Evolutionary conservation across 1,139 yeast genomes (phyloP).

Genomic region (Blastobotrys illinoisensis): DNA sequence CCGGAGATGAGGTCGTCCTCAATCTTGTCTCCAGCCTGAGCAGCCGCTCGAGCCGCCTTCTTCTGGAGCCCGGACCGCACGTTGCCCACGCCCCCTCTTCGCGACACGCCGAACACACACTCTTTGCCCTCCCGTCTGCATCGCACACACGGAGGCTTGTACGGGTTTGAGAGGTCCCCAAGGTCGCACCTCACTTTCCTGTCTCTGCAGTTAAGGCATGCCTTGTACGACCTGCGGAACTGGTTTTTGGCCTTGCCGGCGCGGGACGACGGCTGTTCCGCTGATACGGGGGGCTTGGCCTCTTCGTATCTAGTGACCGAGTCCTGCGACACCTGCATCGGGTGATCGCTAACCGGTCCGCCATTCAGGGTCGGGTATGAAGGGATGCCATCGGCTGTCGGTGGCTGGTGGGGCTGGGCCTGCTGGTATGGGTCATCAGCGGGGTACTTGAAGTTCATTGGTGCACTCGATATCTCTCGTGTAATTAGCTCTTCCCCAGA

Average conservation of each 20-base stretch:
- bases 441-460: neutral
- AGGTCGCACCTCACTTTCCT: conserved; percentile 16
- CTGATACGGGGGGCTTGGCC: neutral
- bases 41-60: conserved; percentile 10
- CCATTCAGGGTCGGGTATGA: neutral
- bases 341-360: neutral
- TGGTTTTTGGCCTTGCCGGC: neutral
- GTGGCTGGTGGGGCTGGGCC: neutral
- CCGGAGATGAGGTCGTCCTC: conserved; percentile 23
- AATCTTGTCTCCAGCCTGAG: conserved; percentile 2
- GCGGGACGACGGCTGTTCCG: neutral
- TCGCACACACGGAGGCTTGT: conserved; percentile 78
- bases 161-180: conserved; percentile 49
- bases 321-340: neutral
- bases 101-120: conserved; percentile 68
- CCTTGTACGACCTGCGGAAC: conserved; percentile 62
- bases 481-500: neutral
- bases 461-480: neutral
- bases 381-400: neutral
- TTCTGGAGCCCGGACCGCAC: conserved; percentile 38
- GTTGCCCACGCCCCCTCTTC: conserved; percentile 51
- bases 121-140: conserved; percentile 76
- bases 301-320: neutral
- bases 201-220: conserved; percentile 31
- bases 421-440: neutral